Percentiles rank a stretch among this genome's conserved stretches.
phyloP scores from a whole-genome alignment of 371 early-diverging fungal species.

The Haplosporangium sp. region DNA sequence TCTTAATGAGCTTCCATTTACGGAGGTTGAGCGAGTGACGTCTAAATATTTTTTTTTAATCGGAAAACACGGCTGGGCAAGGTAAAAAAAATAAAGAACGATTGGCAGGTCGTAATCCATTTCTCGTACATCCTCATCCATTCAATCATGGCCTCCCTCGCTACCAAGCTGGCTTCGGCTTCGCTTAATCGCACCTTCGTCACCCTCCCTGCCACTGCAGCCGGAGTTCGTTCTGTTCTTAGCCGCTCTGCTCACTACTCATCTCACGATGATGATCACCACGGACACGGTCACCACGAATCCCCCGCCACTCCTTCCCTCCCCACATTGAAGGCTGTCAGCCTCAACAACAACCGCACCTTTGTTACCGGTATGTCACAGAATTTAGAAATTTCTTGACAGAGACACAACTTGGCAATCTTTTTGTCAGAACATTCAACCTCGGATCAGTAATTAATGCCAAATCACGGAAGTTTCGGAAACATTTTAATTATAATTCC shows the following conservation, averaged over 20 bases:
- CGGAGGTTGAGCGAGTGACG: conserved; percentile 8
- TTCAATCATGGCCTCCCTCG: conserved; percentile 39
- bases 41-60: conserved; percentile 10
- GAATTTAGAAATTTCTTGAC: neutral
- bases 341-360: conserved; percentile 47
- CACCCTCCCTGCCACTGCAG: conserved; percentile 42
- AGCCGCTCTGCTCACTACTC: conserved; percentile 29
- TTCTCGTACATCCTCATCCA: conserved; percentile 6
- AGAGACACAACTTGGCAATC: neutral
- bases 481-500: conserved; percentile 5
- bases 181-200: conserved; percentile 39
- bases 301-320: conserved; percentile 43
- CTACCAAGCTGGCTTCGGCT: conserved; percentile 49
- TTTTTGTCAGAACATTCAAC: neutral
- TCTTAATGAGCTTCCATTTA: neutral
- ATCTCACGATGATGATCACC: conserved; percentile 22
- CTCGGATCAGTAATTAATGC: neutral
- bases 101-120: neutral
- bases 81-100: too few relatives aligned
- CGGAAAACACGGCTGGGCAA: conserved; percentile 3
- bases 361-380: conserved; percentile 47
- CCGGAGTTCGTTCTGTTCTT: conserved; percentile 36
- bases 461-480: conserved; percentile 18
- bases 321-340: conserved; percentile 31
- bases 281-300: conserved; percentile 45